phyloP scores from a whole-genome alignment of 306 rosid genomes.

The Amphicarpaea edgeworthii region DNA sequence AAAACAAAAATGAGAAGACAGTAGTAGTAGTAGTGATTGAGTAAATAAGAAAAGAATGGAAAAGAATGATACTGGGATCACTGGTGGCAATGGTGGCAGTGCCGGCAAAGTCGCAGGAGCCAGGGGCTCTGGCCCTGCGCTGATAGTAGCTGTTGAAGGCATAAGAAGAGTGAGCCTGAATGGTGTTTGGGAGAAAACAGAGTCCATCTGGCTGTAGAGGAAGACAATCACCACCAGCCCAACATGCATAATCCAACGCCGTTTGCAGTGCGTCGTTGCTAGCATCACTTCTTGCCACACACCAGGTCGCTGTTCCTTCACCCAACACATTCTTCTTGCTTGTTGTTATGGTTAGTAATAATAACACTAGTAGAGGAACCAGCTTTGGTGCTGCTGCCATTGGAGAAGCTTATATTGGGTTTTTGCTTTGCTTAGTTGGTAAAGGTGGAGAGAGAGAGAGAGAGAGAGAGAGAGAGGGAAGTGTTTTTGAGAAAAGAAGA shows the following conservation, averaged over 20 bases:
- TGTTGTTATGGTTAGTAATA: background rate
- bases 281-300: constrained; percentile 84
- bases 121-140: constrained; percentile 68
- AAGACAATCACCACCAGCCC: constrained; percentile 75
- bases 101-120: constrained; percentile 78
- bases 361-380: background rate
- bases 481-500: constrained; percentile 29
- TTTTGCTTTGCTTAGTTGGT: constrained; percentile 55
- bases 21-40: too few species aligned
- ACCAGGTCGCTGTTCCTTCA: constrained; percentile 63
- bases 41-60: background rate
- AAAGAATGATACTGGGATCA: constrained; percentile 69
- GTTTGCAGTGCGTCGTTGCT: constrained; percentile 61
- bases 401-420: constrained; percentile 48
- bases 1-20: background rate
- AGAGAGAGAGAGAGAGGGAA: background rate
- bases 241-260: constrained; percentile 85
- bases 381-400: constrained; percentile 55
- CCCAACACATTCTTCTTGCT: background rate
- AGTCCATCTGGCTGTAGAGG: constrained; percentile 69
- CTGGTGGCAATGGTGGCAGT: constrained; percentile 83
- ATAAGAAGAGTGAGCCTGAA: constrained; percentile 94
- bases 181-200: constrained; percentile 86
- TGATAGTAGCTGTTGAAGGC: constrained; percentile 88
- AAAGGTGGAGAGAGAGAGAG: constrained; percentile 57